phyloP scores from a whole-genome alignment of 192 early-diverging fungal species.

The Coemansia erecta region DNA sequence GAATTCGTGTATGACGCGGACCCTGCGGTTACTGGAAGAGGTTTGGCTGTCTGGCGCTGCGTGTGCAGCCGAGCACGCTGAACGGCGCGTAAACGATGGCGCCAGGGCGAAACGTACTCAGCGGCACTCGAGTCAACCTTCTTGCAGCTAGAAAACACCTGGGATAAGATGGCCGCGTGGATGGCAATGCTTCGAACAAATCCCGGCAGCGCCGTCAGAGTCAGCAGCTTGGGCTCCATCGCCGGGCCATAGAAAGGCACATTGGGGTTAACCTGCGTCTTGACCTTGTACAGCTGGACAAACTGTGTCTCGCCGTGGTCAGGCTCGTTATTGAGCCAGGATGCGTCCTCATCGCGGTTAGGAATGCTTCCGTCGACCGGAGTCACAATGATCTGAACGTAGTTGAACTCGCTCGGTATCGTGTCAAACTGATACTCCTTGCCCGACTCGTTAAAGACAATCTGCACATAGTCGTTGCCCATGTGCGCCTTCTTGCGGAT shows the following conservation, averaged over 20 bases:
- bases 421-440: constrained; percentile 82
- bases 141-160: constrained; percentile 75
- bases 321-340: constrained; percentile 10
- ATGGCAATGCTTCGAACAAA: constrained; percentile 84
- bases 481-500: constrained; percentile 95
- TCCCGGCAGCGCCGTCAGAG: constrained; percentile 67
- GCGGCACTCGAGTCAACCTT: constrained; percentile 50
- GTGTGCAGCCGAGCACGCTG: constrained; percentile 61
- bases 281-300: constrained; percentile 58
- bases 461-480: constrained; percentile 94
- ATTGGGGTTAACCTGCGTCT: constrained; percentile 67
- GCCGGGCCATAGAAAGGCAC: constrained; percentile 84
- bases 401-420: constrained; percentile 92
- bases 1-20: background rate
- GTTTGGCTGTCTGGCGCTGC: constrained; percentile 22
- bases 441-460: constrained; percentile 93
- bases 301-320: background rate
- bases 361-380: constrained; percentile 67
- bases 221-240: constrained; percentile 78
- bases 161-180: constrained; percentile 87
- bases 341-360: constrained; percentile 62
- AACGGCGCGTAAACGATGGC: constrained; percentile 87
- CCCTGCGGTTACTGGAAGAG: background rate
- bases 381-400: constrained; percentile 90
- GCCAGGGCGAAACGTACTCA: constrained; percentile 86